phyloP scores from a whole-genome alignment of 805 yeast species.

The Candida endomychidarum region DNA sequence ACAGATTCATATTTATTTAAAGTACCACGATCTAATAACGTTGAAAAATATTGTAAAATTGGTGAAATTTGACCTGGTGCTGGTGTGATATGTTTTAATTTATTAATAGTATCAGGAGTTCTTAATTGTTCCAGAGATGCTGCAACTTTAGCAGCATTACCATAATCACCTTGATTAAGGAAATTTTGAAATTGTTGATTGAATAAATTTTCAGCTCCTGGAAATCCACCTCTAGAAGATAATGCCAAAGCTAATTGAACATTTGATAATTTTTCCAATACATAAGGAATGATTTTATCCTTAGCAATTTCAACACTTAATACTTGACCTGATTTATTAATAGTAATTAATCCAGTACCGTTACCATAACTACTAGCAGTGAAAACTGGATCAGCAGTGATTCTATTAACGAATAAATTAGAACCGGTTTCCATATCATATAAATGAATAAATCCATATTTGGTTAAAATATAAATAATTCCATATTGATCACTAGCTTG shows the following conservation, averaged over 20 bases:
- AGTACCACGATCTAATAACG: conserved; percentile 87
- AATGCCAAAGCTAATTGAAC: conserved; percentile 82
- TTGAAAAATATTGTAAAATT: conserved; percentile 86
- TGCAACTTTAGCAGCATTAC: conserved; percentile 93
- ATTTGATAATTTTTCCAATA: conserved; percentile 81
- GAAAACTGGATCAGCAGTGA: conserved; percentile 93
- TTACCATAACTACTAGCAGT: conserved; percentile 75
- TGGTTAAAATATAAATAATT: conserved; percentile 83
- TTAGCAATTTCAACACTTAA: conserved; percentile 86
- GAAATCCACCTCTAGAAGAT: conserved; percentile 93
- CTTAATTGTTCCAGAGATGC: conserved; percentile 92
- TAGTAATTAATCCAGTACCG: conserved; percentile 83
- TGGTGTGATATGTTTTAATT: conserved; percentile 85
- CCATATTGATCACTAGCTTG: conserved; percentile 87
- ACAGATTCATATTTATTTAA: conserved; percentile 90
- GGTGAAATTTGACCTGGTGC: conserved; percentile 96
- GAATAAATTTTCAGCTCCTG: conserved; percentile 94
- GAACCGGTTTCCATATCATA: conserved; percentile 93
- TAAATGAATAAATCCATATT: conserved; percentile 93
- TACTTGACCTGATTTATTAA: conserved; percentile 94
- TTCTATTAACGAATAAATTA: conserved; percentile 91
- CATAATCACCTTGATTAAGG: conserved; percentile 81
- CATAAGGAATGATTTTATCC: conserved; percentile 84
- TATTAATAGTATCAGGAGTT: conserved; percentile 91
- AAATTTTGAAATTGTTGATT: conserved; percentile 87